Evolutionary conservation across 2,329 filamentous ascomycete genomes (phyloP), one percentile per base, ranked within the genome.

Genomic region (Leptographium wingfieldii): DNA sequence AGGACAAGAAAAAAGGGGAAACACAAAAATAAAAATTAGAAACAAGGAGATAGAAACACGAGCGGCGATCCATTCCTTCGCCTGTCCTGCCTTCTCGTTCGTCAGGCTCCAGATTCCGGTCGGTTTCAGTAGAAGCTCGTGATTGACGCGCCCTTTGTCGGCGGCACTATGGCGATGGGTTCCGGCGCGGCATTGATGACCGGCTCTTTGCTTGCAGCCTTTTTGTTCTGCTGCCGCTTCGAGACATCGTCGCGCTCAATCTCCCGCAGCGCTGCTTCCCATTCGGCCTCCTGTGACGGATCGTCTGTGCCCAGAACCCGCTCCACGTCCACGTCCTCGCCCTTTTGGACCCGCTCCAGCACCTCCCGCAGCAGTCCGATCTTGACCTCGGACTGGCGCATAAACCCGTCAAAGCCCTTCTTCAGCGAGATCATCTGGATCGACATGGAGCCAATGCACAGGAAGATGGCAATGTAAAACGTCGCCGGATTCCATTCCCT

Each of bases 401-500:
- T 83, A 67, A 88, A 92, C 11, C 85, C 83, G 38, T 80, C 78
- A 68, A 85, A 87, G 57, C 92, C 86, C 66, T 88, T 88, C 67
- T 86, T 87, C 67, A 97, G 71, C 43, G 85, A 80, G 68, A 99
- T 86, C 79, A 94, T 88, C 68, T 96, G 89, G 67, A 99, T 96
- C 16, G 92, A 89, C 79, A 96, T 95, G 63, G 90, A 96, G 4
- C 95, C 95, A 64, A 97, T 92, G 64, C 97, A 80, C 49, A 91
- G 77, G 68, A 91, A 91, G 64, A 92, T 89, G 67, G 85, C 77
- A 66, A 92, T 89, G 71, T 86, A 94, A 68, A 90, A 92, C 0
- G 86, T 91, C 25, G 87, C 87, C 3, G 89, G 88, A 66, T 92
- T 92, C 85, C 86, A 89, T 66, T 84, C 81, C 68, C 82, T 86